A percentile compares a stretch with the other conserved stretches of the same genome.
Evolutionary conservation across 495 filamentous ascomycete species (phyloP).

Genomic region (Penicillium verhagenii): DNA sequence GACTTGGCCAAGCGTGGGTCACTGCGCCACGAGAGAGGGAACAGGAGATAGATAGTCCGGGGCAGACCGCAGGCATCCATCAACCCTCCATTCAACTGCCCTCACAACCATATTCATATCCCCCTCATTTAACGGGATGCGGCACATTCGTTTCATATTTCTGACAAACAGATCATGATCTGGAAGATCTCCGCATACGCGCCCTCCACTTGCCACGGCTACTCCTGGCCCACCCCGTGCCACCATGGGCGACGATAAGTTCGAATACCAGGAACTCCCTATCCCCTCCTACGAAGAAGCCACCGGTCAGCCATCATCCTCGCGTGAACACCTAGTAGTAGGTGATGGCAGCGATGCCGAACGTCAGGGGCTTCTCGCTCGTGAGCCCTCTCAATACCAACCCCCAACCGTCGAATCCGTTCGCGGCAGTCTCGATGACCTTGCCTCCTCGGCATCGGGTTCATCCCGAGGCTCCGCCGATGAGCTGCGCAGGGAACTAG

Average conservation of each 20-base stretch:
- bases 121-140: constrained; percentile 24
- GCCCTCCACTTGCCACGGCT: constrained; percentile 34
- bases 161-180: constrained; percentile 44
- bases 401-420: constrained; percentile 73
- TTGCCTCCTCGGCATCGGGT: constrained; percentile 41
- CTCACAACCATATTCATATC: background rate
- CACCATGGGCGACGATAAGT: constrained; percentile 60
- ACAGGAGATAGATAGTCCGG: background rate
- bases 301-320: constrained; percentile 59
- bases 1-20: constrained; percentile 10
- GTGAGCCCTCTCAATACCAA: constrained; percentile 55
- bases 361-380: constrained; percentile 57
- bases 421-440: constrained; percentile 59
- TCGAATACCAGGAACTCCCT: constrained; percentile 65
- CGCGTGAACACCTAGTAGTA: constrained; percentile 63
- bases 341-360: constrained; percentile 59
- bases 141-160: constrained; percentile 31
- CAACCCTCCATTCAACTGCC: constrained; percentile 5
- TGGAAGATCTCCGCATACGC: constrained; percentile 30
- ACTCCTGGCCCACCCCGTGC: constrained; percentile 31
- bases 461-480: constrained; percentile 53
- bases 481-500: constrained; percentile 72
- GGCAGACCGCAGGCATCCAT: background rate
- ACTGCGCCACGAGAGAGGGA: constrained; percentile 12
- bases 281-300: constrained; percentile 98